Conservation (phyloP, 2,329 filamentous ascomycete genomes). For the Fusarium ramigenum region DNA sequence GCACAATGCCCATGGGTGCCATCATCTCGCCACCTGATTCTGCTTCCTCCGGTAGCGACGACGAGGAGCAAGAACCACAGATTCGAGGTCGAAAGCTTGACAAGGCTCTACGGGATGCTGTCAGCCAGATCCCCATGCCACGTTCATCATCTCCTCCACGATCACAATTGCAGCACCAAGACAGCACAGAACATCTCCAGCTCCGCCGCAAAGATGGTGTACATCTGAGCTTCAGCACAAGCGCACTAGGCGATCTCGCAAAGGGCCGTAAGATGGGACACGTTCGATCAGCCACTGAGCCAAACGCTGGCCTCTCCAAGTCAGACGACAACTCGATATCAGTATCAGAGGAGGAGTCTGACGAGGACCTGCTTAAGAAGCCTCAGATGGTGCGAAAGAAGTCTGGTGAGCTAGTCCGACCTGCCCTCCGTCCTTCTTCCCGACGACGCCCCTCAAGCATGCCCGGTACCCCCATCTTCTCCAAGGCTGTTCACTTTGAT, state of each 20-base stretch:
- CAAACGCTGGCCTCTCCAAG: conserved; percentile 57
- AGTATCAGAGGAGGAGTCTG: conserved; percentile 71
- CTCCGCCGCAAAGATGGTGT: conserved; percentile 48
- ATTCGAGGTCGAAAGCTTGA: conserved; percentile 60
- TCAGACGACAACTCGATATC: conserved; percentile 61
- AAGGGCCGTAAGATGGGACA: conserved; percentile 57
- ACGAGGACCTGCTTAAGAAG: conserved; percentile 69
- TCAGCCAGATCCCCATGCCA: conserved; percentile 75
- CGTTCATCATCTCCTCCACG: conserved; percentile 59
- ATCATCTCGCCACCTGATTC: conserved; percentile 94
- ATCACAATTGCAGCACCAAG: conserved; percentile 43
- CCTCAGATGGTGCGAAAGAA: conserved; percentile 98
- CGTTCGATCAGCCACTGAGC: conserved; percentile 65
- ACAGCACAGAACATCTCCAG: conserved; percentile 57
- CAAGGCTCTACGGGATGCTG: conserved; percentile 80
- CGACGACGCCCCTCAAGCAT: conserved; percentile 89
- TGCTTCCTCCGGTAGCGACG: conserved; percentile 81
- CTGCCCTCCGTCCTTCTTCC: conserved; percentile 84
- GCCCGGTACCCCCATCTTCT: conserved; percentile 95
- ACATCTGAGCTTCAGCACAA: conserved; percentile 60
- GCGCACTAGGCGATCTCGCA: conserved; percentile 54
- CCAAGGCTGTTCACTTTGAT: conserved; percentile 98
- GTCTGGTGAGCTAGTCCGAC: conserved; percentile 94
- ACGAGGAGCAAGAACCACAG: conserved; percentile 73
- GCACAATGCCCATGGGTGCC: conserved; percentile 81